Evolutionary conservation across 305 asterid genomes (phyloP).

Genomic region (Fraxinus baroniana): DNA sequence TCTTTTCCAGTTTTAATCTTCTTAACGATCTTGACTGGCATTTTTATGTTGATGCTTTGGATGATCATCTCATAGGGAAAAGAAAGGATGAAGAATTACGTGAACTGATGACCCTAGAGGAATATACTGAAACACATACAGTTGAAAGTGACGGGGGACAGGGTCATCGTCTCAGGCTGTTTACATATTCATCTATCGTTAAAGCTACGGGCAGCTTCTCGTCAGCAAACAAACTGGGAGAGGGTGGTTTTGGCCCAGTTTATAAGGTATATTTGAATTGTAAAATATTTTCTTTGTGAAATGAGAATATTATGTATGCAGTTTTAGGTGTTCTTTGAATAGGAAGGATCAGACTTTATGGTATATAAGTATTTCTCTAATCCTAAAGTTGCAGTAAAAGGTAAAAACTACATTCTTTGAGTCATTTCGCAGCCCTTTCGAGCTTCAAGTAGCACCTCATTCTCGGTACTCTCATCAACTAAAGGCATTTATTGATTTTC

Average conservation of each 20-base stretch:
- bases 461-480: no score
- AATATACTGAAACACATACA: slow-evolving; percentile 24
- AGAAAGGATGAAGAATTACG: slow-evolving; percentile 28
- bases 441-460: not conserved
- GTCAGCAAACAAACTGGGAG: slow-evolving; percentile 33
- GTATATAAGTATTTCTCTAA: no score
- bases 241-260: slow-evolving; percentile 55
- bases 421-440: not conserved
- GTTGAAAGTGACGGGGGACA: slow-evolving; percentile 21
- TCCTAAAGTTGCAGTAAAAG: not conserved
- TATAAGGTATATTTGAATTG: slow-evolving; percentile 31
- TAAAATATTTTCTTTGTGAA: not conserved
- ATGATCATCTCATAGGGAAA: slow-evolving; percentile 15
- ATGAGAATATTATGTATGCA: not conserved
- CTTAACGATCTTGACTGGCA: not conserved
- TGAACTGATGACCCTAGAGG: slow-evolving; percentile 30
- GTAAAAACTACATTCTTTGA: no score
- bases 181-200: slow-evolving; percentile 25
- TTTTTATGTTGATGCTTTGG: not conserved
- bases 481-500: no score
- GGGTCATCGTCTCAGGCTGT: slow-evolving; percentile 26
- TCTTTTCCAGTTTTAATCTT: not conserved
- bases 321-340: not conserved
- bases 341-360: no score
- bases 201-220: slow-evolving; percentile 41